These are phyloP conservation scores for Hanseniaspora mollemarum DNA, from an alignment of 805 yeast genomes.

Conservation along the genomic window DNA sequence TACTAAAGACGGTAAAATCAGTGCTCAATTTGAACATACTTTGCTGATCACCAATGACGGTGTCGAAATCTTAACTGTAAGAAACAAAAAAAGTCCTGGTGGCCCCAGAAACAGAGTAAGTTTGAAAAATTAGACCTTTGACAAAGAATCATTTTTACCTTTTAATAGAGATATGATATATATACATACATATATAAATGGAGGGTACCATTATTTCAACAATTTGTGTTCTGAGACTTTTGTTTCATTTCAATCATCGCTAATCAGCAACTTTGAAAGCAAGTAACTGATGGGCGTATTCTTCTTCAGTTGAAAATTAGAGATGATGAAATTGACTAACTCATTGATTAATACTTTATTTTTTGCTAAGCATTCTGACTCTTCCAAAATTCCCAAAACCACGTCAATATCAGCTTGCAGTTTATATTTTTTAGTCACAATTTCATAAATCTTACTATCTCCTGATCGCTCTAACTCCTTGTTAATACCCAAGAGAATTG, in stretches of 20 bases:
- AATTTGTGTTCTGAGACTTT: neutral
- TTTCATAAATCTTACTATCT: conserved; percentile 34
- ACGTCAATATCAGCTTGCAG: neutral
- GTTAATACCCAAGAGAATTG: conserved; percentile 57
- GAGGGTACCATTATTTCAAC: neutral
- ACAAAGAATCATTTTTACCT: neutral
- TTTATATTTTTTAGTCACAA: conserved; percentile 34
- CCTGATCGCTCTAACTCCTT: conserved; percentile 24
- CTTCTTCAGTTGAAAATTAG: neutral
- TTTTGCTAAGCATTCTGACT: neutral
- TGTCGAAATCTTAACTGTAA: conserved; percentile 76
- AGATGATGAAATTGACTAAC: neutral
- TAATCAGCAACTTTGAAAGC: neutral
- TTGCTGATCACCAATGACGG: conserved; percentile 87
- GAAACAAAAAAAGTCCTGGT: conserved; percentile 76
- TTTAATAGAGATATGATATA: neutral
- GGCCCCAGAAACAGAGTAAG: conserved; percentile 56
- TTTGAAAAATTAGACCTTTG: neutral
- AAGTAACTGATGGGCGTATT: neutral
- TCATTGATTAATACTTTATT: neutral
- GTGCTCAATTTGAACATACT: conserved; percentile 95
- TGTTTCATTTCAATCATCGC: neutral
- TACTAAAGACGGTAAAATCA: conserved; percentile 77
- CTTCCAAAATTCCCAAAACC: neutral
- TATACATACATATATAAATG: conserved; percentile 9